phyloP scores from a whole-genome alignment of 225 moss, liverwort and hornwort genomes.

The Neckera pumila region DNA sequence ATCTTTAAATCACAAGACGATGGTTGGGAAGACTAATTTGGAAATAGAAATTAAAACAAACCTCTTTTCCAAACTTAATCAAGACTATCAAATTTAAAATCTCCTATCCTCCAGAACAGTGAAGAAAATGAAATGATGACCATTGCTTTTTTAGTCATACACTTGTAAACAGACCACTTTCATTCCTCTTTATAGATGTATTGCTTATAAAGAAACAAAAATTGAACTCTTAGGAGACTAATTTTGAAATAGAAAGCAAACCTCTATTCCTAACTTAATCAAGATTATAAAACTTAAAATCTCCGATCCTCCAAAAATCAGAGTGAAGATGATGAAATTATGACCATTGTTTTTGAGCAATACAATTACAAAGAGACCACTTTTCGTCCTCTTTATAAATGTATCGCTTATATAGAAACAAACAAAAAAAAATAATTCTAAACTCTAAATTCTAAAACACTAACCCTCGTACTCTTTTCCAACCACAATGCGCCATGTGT shows the following conservation, averaged over 20 bases:
- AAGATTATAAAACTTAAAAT: too few species aligned
- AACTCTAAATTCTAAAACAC: not conserved
- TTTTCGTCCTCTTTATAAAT: too few species aligned
- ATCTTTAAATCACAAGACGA: not conserved
- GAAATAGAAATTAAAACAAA: not conserved
- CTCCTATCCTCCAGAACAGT: accelerated
- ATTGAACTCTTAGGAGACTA: too few species aligned
- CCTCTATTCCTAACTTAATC: too few species aligned
- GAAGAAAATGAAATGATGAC: not conserved
- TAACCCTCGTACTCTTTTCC: too few species aligned
- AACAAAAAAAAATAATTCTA: not conserved
- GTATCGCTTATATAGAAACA: not conserved
- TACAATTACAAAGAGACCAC: too few species aligned
- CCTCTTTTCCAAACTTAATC: not conserved
- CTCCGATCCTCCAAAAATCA: too few species aligned
- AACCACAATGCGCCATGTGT: not conserved
- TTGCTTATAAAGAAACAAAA: not conserved
- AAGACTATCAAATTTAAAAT: not conserved
- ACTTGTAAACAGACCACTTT: not conserved
- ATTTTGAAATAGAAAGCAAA: too few species aligned
- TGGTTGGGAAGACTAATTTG: not conserved
- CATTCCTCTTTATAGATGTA: not conserved
- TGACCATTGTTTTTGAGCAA: too few species aligned
- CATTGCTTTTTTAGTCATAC: not conserved
- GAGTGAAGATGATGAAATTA: too few species aligned